These are phyloP conservation scores for Saturnispora silvae DNA, from an alignment of 805 yeast genomes.

Conservation along the genomic window DNA sequence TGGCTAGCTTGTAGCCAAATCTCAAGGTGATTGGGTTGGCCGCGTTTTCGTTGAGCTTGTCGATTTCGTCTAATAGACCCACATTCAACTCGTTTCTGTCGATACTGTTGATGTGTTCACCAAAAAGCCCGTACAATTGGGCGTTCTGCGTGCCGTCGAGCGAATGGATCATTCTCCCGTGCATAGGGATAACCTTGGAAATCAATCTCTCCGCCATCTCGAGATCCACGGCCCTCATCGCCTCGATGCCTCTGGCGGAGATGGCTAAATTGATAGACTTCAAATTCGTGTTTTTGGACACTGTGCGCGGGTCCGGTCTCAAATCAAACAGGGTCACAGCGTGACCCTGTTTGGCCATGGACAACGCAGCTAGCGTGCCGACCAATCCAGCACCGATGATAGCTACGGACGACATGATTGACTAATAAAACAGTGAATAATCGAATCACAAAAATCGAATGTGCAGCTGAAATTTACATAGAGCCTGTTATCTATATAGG, in stretches of 20 bases:
- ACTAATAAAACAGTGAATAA: background rate
- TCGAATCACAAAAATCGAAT: too few relatives aligned
- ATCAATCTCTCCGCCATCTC: conserved; percentile 47
- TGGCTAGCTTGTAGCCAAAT: conserved; percentile 51
- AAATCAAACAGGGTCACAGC: conserved; percentile 63
- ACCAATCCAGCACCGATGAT: conserved; percentile 88
- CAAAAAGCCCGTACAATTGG: conserved; percentile 70
- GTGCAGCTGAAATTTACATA: background rate
- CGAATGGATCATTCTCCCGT: conserved; percentile 85
- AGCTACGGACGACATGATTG: conserved; percentile 28
- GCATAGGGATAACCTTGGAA: conserved; percentile 66
- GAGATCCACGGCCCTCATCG: conserved; percentile 52
- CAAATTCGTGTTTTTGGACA: conserved; percentile 21
- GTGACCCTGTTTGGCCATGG: conserved; percentile 62
- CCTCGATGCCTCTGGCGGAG: conserved; percentile 71
- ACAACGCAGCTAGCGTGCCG: conserved; percentile 78
- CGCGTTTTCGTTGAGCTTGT: conserved; percentile 22
- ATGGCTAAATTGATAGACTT: conserved; percentile 82
- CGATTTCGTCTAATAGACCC: conserved; percentile 53
- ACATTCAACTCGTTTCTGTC: conserved; percentile 65
- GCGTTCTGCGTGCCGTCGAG: conserved; percentile 48
- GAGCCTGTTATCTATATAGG: too few relatives aligned
- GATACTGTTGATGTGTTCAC: conserved; percentile 78
- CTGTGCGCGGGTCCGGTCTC: conserved; percentile 52
- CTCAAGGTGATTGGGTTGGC: conserved; percentile 28